Evolutionary conservation across 2,329 filamentous ascomycete genomes (phyloP).

Genomic region (Diplodia scrobiculata): DNA sequence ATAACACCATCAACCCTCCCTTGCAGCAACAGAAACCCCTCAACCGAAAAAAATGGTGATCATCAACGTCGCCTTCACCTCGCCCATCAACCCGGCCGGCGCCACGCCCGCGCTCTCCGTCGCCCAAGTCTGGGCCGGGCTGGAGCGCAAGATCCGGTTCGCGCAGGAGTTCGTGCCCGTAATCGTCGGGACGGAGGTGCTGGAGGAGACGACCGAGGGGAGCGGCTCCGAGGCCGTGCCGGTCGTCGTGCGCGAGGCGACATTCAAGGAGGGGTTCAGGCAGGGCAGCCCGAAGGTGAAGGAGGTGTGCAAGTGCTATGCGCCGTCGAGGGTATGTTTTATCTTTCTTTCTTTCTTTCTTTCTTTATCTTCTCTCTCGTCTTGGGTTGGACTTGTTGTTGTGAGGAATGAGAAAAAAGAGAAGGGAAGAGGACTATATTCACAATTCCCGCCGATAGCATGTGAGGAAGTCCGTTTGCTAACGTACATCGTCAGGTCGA

Average conservation of each 20-base stretch:
- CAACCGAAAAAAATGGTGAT: constrained; percentile 41
- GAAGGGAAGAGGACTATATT: no score
- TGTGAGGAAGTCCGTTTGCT: no score
- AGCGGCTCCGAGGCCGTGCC: background rate
- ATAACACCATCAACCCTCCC: background rate
- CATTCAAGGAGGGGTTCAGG: constrained; percentile 49
- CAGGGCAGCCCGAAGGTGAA: constrained; percentile 34
- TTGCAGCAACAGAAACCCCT: background rate
- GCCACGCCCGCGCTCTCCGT: constrained; percentile 44
- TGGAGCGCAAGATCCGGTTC: constrained; percentile 51
- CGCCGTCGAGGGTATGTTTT: constrained; percentile 36
- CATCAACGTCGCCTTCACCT: constrained; percentile 49
- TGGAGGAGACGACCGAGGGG: constrained; percentile 44
- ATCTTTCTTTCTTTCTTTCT: no score
- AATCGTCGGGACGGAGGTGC: constrained; percentile 47
- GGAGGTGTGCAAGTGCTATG: constrained; percentile 45
- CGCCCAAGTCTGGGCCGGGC: constrained; percentile 47
- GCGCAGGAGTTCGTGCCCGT: constrained; percentile 52
- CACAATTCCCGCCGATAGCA: no score
- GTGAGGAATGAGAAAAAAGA: no score
- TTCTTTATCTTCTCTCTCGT: no score
- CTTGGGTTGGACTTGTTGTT: no score
- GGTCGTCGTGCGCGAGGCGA: constrained; percentile 42
- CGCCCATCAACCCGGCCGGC: constrained; percentile 48
- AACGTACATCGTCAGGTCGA: constrained; percentile 39